phyloP scores from a whole-genome alignment of 495 filamentous ascomycete species.

The Aspergillus diversus region DNA sequence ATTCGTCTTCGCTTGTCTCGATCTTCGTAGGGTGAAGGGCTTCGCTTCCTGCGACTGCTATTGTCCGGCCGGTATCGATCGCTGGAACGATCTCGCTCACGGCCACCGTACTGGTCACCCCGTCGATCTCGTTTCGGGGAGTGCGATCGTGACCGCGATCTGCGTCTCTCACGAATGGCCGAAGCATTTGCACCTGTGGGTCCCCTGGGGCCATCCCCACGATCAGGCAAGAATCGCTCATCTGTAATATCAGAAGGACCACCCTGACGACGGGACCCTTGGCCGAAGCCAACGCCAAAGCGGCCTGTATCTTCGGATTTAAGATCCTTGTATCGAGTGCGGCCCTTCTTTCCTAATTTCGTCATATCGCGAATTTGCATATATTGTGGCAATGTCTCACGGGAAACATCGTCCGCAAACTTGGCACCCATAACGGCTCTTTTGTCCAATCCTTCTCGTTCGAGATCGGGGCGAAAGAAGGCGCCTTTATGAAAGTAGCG shows the following conservation, averaged over 20 bases:
- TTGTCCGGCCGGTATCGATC: conserved; percentile 43
- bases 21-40: conserved; percentile 63
- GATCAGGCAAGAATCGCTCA: conserved; percentile 75
- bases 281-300: conserved; percentile 69
- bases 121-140: conserved; percentile 40
- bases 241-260: conserved; percentile 56
- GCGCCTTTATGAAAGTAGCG: conserved; percentile 97
- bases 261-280: conserved; percentile 45
- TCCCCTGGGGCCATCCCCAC: conserved; percentile 39
- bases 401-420: conserved; percentile 77
- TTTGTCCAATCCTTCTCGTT: conserved; percentile 70
- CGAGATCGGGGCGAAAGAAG: conserved; percentile 84
- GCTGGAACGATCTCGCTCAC: conserved; percentile 47
- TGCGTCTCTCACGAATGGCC: conserved; percentile 43
- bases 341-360: conserved; percentile 87
- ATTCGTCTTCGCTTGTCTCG: conserved; percentile 71
- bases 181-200: conserved; percentile 57
- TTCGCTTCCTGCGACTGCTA: conserved; percentile 61
- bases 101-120: conserved; percentile 37
- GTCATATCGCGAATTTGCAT: conserved; percentile 95
- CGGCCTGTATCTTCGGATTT: conserved; percentile 89
- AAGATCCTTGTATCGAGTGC: conserved; percentile 87
- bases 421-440: conserved; percentile 79
- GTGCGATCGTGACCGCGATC: conserved; percentile 38
- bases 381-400: conserved; percentile 84